Percentiles rank a stretch among this genome's conserved stretches.
Conservation (phyloP, 106 monocot genomes). For the Ottelia alismoides region DNA sequence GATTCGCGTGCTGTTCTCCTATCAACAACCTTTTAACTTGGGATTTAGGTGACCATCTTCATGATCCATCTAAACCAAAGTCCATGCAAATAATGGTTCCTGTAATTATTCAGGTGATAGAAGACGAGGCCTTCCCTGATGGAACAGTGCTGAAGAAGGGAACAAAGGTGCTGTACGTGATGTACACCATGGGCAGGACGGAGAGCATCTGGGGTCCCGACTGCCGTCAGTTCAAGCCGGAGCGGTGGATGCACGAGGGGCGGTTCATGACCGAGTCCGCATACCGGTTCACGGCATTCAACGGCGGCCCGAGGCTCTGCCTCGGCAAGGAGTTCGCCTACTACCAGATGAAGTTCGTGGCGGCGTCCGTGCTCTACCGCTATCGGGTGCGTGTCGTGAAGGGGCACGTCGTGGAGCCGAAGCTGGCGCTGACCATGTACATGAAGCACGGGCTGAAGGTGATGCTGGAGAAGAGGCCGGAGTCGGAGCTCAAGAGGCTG, state of each 20-base stretch:
- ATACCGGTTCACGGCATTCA: constrained; percentile 95
- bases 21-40: too few species aligned
- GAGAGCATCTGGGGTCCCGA: constrained; percentile 94
- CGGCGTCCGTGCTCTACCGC: constrained; percentile 53
- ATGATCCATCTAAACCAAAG: too few species aligned
- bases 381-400: constrained; percentile 63
- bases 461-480: constrained; percentile 19
- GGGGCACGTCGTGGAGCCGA: constrained; percentile 54
- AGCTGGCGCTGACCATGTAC: constrained; percentile 90
- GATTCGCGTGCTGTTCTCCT: neutral
- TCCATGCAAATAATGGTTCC: neutral
- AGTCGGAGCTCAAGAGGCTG: neutral
- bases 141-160: constrained; percentile 43
- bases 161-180: constrained; percentile 77
- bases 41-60: too few species aligned
- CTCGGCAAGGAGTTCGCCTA: constrained; percentile 95
- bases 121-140: constrained; percentile 25
- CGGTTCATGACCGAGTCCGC: constrained; percentile 58
- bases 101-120: constrained; percentile 7
- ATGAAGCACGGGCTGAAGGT: constrained; percentile 85
- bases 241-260: constrained; percentile 43
- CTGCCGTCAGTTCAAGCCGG: constrained; percentile 80
- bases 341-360: constrained; percentile 48
- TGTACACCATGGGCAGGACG: constrained; percentile 90
- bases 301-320: constrained; percentile 86